phyloP scores from a whole-genome alignment of 768 basidiomycete species.

The Cystobasidium ongulense region DNA sequence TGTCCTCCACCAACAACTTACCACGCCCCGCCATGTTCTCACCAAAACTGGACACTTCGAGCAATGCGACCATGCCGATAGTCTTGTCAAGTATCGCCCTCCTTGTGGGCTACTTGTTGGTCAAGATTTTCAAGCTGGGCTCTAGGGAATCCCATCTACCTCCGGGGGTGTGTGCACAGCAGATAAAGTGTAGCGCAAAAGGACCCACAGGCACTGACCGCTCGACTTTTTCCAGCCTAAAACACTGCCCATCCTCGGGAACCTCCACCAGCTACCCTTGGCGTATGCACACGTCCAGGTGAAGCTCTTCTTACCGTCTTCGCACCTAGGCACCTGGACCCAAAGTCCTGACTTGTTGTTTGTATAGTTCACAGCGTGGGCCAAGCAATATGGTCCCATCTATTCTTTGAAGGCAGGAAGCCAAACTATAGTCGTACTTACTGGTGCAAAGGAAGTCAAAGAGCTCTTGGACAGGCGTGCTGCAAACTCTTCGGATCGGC shows the following conservation, averaged over 20 bases:
- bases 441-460: slow-evolving; percentile 21
- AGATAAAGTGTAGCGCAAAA: not conserved
- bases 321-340: no score
- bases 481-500: slow-evolving; percentile 23
- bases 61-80: no score
- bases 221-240: not conserved
- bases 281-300: slow-evolving; percentile 29
- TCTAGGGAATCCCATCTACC: slow-evolving; percentile 20
- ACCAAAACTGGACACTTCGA: no score
- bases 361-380: slow-evolving; percentile 32
- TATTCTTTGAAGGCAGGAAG: slow-evolving; percentile 28
- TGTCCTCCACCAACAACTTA: no score
- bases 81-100: no score
- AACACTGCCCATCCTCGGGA: slow-evolving; percentile 30
- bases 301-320: no score
- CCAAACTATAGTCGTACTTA: not conserved
- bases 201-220: not conserved
- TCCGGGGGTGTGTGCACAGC: not conserved
- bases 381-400: slow-evolving; percentile 32
- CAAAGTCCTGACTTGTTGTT: not conserved
- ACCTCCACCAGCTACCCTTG: slow-evolving; percentile 32
- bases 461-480: slow-evolving; percentile 31
- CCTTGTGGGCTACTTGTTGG: no score
- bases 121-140: not conserved
- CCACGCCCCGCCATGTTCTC: no score